phyloP scores from a whole-genome alignment of 2,329 filamentous ascomycete species.

The Coniochaeta sp. region DNA sequence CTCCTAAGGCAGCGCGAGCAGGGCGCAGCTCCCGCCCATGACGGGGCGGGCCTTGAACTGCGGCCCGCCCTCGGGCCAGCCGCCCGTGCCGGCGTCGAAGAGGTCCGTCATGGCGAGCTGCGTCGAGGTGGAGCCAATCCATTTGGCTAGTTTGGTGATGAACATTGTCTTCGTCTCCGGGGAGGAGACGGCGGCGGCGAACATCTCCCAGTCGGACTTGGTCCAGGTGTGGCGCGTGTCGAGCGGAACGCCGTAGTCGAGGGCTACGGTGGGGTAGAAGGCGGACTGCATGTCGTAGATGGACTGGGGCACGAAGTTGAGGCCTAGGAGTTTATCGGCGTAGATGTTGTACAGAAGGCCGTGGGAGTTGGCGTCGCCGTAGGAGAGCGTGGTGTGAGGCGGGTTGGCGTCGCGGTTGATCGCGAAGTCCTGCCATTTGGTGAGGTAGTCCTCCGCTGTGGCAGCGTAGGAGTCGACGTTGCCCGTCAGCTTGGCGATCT shows the following conservation, averaged over 20 bases:
- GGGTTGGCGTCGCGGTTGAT: slow-evolving; percentile 57
- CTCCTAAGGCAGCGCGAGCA: slow-evolving; percentile 52
- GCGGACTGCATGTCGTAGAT: slow-evolving; percentile 72
- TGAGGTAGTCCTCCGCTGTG: slow-evolving; percentile 63
- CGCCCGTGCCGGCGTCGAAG: slow-evolving; percentile 64
- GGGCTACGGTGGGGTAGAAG: slow-evolving; percentile 67
- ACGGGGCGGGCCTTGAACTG: slow-evolving; percentile 72
- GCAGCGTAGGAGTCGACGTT: slow-evolving; percentile 49
- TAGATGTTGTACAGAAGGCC: slow-evolving; percentile 73
- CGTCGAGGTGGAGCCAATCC: slow-evolving; percentile 67
- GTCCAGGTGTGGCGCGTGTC: slow-evolving; percentile 77
- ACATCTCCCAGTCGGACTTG: slow-evolving; percentile 85
- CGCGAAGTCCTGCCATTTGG: slow-evolving; percentile 64
- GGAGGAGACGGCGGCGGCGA: slow-evolving; percentile 68
- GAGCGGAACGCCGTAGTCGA: slow-evolving; percentile 74
- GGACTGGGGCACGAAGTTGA: slow-evolving; percentile 65
- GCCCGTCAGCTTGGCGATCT: slow-evolving; percentile 57
- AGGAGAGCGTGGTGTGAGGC: slow-evolving; percentile 70
- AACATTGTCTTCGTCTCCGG: slow-evolving; percentile 56
- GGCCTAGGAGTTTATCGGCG: slow-evolving; percentile 68
- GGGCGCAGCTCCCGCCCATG: slow-evolving; percentile 71
- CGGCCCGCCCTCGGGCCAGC: slow-evolving; percentile 50
- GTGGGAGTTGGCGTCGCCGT: slow-evolving; percentile 54
- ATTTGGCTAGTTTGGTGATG: slow-evolving; percentile 60
- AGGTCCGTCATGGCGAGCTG: slow-evolving; percentile 70